These are phyloP conservation scores for Magnolia kwangsiensis DNA, from an alignment of 164 flowering plant species.

Conservation along the genomic window DNA sequence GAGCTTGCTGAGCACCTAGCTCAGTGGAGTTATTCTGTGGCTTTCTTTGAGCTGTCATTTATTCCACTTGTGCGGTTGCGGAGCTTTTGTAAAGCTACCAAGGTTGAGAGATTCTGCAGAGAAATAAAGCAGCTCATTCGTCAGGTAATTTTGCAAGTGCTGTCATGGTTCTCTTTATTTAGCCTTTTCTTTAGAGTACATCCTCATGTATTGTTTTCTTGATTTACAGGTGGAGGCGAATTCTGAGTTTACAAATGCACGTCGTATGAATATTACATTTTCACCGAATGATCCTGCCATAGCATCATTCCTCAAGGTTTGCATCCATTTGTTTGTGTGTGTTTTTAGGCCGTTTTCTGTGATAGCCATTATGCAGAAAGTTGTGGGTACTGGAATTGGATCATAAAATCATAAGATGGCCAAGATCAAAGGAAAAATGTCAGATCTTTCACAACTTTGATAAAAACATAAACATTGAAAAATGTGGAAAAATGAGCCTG, in stretches of 20 bases:
- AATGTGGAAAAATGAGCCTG: no score
- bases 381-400: not conserved
- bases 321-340: conserved; percentile 7
- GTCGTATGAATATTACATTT: conserved; percentile 50
- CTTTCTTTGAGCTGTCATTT: conserved; percentile 82
- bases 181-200: not conserved
- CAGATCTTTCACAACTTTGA: no score
- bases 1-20: conserved; percentile 88
- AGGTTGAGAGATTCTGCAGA: conserved; percentile 75
- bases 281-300: conserved; percentile 75
- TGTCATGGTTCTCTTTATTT: not conserved
- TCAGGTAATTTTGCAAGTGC: conserved; percentile 45
- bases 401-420: not conserved
- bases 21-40: conserved; percentile 93
- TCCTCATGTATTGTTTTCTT: not conserved
- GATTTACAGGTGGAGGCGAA: conserved; percentile 68
- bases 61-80: conserved; percentile 70
- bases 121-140: conserved; percentile 70
- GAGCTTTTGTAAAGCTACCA: conserved; percentile 73
- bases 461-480: no score
- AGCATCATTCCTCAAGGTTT: conserved; percentile 75
- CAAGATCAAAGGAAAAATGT: no score
- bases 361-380: not conserved
- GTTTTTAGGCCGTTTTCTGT: not conserved
- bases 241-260: conserved; percentile 57